phyloP scores from a whole-genome alignment of 2,329 filamentous ascomycete species.

The Mycosphaerella sp. region DNA sequence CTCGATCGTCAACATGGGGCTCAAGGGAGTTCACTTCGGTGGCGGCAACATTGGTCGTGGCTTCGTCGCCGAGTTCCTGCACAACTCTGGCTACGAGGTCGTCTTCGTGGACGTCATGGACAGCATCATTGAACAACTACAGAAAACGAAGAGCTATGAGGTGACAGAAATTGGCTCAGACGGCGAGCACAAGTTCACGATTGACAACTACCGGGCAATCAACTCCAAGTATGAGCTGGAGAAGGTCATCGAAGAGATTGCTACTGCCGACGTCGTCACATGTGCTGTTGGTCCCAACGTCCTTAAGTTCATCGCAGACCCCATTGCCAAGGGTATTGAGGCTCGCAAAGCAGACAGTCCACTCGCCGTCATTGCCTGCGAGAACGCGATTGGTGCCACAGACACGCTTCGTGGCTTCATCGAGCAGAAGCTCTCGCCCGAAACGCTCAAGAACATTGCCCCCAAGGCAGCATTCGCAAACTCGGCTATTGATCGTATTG shows the following conservation, averaged over 20 bases:
- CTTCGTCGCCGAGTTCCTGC: constrained; percentile 85
- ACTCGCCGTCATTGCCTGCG: constrained; percentile 89
- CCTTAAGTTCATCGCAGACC: constrained; percentile 90
- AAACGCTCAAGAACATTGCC: constrained; percentile 61
- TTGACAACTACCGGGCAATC: constrained; percentile 94
- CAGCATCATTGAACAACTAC: constrained; percentile 69
- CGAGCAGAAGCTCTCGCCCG: constrained; percentile 61
- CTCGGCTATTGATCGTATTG: constrained; percentile 96
- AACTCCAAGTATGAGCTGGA: constrained; percentile 83
- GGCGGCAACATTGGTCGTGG: constrained; percentile 53
- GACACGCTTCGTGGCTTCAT: constrained; percentile 75
- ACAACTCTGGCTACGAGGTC: constrained; percentile 92
- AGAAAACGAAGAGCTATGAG: constrained; percentile 69
- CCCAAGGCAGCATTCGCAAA: constrained; percentile 86
- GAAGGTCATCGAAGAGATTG: constrained; percentile 77
- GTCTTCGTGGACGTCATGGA: constrained; percentile 95
- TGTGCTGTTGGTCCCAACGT: constrained; percentile 96
- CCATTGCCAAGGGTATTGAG: constrained; percentile 91
- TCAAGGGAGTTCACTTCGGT: constrained; percentile 50
- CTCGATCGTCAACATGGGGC: constrained; percentile 26
- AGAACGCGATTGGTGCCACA: constrained; percentile 95
- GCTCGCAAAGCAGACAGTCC: constrained; percentile 60
- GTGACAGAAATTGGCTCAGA: constrained; percentile 89
- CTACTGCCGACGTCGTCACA: constrained; percentile 82
- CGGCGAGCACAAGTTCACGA: constrained; percentile 71